A percentile compares a stretch with the other conserved stretches of the same genome.
phyloP scores from a whole-genome alignment of 176 grass and related monocot species.

The Panicum miliaceum region DNA sequence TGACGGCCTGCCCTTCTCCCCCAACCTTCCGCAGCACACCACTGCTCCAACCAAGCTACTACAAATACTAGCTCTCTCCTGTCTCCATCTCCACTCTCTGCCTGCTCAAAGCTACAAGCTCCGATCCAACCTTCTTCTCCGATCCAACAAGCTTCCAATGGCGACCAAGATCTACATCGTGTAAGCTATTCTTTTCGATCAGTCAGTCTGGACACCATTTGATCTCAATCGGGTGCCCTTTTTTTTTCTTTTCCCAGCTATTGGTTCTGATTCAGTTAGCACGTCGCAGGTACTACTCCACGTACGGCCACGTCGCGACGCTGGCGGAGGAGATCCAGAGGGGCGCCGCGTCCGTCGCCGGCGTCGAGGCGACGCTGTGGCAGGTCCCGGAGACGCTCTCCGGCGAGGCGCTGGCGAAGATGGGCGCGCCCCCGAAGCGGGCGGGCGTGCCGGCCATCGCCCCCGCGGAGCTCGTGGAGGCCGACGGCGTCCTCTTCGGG shows the following conservation, averaged over 20 bases:
- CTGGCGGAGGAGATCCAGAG: conserved; percentile 76
- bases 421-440: conserved; percentile 64
- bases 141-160: background rate
- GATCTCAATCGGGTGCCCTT: no score
- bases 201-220: no score
- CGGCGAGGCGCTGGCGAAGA: conserved; percentile 59
- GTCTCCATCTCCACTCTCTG: background rate
- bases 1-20: background rate
- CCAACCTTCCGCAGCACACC: background rate
- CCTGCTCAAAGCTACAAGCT: background rate
- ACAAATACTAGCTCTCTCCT: no score
- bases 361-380: conserved; percentile 66
- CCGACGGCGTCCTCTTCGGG: conserved; percentile 72
- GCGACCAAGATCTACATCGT: conserved; percentile 47
- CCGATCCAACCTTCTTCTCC: background rate
- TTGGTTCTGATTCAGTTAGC: no score
- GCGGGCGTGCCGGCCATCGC: conserved; percentile 54
- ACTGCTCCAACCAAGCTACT: background rate
- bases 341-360: conserved; percentile 63
- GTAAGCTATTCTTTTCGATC: no score
- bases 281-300: conserved; percentile 81
- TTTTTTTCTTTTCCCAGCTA: no score
- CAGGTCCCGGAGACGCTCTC: conserved; percentile 78
- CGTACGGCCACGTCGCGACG: conserved; percentile 77
- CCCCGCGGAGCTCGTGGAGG: conserved; percentile 47